Evolutionary conservation across 2,329 filamentous ascomycete genomes (phyloP).

Genomic region (Pseudovirgaria hyperparasitica): DNA sequence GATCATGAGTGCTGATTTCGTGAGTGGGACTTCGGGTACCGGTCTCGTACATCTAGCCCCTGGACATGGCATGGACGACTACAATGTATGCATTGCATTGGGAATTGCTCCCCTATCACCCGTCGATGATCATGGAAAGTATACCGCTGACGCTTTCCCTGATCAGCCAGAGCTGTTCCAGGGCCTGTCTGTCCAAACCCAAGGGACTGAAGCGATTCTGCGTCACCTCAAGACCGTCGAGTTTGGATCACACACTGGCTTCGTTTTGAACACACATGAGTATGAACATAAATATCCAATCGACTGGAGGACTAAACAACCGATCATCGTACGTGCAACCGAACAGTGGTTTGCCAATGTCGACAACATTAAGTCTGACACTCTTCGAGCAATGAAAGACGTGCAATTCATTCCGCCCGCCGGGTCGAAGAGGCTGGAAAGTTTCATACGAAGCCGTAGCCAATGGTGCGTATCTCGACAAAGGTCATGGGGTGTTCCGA

Average conservation of each 20-base stretch:
- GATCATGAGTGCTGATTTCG: conserved; percentile 76
- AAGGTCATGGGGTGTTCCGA: conserved; percentile 91
- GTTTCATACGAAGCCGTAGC: conserved; percentile 74
- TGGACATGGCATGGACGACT: conserved; percentile 94
- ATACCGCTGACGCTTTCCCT: conserved; percentile 69
- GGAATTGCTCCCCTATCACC: conserved; percentile 67
- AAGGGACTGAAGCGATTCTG: conserved; percentile 41
- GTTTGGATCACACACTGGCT: conserved; percentile 39
- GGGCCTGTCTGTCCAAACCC: conserved; percentile 58
- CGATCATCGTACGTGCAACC: conserved; percentile 81
- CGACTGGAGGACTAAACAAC: conserved; percentile 91
- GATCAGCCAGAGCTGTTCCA: conserved; percentile 52
- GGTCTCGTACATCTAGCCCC: conserved; percentile 92
- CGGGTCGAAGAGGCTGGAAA: conserved; percentile 63
- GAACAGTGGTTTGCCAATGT: conserved; percentile 98
- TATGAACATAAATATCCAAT: conserved; percentile 93
- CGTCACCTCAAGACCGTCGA: conserved; percentile 37
- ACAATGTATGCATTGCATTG: conserved; percentile 60
- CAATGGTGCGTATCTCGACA: conserved; percentile 99
- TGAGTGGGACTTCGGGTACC: conserved; percentile 79
- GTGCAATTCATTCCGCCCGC: conserved; percentile 69
- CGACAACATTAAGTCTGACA: conserved; percentile 62
- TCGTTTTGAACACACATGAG: conserved; percentile 56
- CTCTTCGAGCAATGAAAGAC: conserved; percentile 53
- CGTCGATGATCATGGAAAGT: conserved; percentile 68